These are phyloP conservation scores for Laguncularia racemosa DNA, from an alignment of 345 rosid species.

Conservation along the genomic window DNA sequence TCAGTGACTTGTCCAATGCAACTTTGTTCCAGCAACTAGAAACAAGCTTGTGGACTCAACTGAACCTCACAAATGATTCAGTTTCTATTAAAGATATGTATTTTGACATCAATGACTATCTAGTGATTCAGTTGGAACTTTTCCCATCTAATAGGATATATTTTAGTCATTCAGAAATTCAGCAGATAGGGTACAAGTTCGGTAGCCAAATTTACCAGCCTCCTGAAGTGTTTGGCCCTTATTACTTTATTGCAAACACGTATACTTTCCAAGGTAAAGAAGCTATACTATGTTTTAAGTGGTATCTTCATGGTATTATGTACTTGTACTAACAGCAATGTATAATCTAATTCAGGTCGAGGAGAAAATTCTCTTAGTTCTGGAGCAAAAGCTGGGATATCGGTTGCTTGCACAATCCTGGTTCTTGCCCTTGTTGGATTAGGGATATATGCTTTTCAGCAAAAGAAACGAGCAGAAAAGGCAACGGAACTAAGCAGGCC, in stretches of 20 bases:
- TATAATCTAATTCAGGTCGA: conserved; percentile 3
- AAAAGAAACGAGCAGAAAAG: conserved; percentile 89
- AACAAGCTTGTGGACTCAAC: conserved; percentile 71
- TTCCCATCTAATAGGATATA: conserved; percentile 58
- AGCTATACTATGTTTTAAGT: too few relatives aligned
- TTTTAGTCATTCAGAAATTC: conserved; percentile 61
- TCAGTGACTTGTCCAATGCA: conserved; percentile 63
- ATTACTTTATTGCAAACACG: conserved; percentile 74
- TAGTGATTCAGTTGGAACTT: conserved; percentile 72
- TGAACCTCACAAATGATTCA: conserved; percentile 73
- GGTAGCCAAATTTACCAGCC: conserved; percentile 91
- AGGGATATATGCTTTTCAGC: conserved; percentile 67
- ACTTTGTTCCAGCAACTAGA: conserved; percentile 65
- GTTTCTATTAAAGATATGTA: conserved; percentile 71
- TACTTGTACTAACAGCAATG: too few relatives aligned
- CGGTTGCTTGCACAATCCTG: conserved; percentile 38
- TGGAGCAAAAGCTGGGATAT: conserved; percentile 42
- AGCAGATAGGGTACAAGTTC: conserved; percentile 65
- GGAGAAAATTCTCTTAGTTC: conserved; percentile 36
- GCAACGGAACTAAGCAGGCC: conserved; percentile 73
- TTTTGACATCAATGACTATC: conserved; percentile 85
- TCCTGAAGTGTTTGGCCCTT: conserved; percentile 86
- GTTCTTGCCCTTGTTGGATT: conserved; percentile 58
- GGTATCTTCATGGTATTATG: too few relatives aligned
- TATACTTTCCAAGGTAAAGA: conserved; percentile 71